Percentiles rank a stretch among this genome's conserved stretches.
Conservation (phyloP, 2,329 filamentous ascomycete genomes). For the Capronia epimyces region DNA sequence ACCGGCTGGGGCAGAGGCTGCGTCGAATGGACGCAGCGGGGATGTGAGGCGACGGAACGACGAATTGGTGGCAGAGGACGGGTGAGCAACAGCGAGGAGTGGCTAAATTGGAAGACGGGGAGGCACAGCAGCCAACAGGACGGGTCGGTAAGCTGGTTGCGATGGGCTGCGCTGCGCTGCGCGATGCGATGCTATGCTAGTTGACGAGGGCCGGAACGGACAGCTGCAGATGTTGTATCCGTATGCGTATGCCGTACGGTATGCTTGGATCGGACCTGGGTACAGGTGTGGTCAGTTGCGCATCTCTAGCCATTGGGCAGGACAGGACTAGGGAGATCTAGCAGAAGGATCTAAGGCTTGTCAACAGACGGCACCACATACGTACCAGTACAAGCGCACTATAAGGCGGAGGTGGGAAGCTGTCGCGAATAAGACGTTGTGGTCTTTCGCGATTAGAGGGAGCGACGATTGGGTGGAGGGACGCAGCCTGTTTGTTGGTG, state of each 20-base stretch:
- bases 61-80: slow-evolving; percentile 11
- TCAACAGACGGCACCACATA: slow-evolving; percentile 1
- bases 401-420: slow-evolving; percentile 9
- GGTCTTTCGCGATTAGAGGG: slow-evolving; percentile 8
- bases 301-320: not conserved
- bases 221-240: slow-evolving; percentile 20
- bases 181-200: slow-evolving; percentile 13
- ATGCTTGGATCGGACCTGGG: slow-evolving; percentile 9
- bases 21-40: slow-evolving; percentile 7
- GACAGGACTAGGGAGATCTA: slow-evolving; percentile 13
- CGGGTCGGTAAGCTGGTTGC: slow-evolving; percentile 3
- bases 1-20: not conserved
- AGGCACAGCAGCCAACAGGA: slow-evolving; percentile 2
- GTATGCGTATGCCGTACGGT: slow-evolving; percentile 7
- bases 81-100: not conserved
- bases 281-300: not conserved
- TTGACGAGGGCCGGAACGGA: slow-evolving; percentile 23
- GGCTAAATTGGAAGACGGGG: not conserved
- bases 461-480: slow-evolving; percentile 12
- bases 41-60: slow-evolving; percentile 21
- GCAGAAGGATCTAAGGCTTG: not conserved
- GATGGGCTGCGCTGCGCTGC: slow-evolving; percentile 7
- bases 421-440: slow-evolving; percentile 15
- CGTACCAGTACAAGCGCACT: slow-evolving; percentile 10
- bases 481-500: slow-evolving; percentile 5